Percentiles rank a stretch among this genome's conserved stretches.
Evolutionary conservation across 148 eudicot species (phyloP).

Genomic region (Cornus florida): DNA sequence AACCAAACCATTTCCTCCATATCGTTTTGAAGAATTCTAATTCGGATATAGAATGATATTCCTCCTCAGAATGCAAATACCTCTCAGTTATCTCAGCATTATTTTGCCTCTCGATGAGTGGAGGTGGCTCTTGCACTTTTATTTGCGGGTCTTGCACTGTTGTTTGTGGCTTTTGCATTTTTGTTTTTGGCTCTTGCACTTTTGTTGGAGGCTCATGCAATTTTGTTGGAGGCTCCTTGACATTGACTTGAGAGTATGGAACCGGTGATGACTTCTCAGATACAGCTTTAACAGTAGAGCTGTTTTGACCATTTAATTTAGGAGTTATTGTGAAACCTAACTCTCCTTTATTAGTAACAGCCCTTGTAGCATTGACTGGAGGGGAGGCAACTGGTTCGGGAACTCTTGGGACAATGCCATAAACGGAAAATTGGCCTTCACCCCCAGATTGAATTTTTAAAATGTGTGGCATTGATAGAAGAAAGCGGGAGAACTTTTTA

Average conservation of each 20-base stretch:
- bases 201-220: conserved; percentile 23
- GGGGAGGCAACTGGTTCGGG: conserved; percentile 20
- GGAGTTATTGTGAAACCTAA: conserved; percentile 12
- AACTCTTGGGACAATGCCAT: conserved; percentile 31
- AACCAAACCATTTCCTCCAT: conserved; percentile 54
- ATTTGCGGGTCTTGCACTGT: too few relatives aligned
- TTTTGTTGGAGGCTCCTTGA: conserved; percentile 15
- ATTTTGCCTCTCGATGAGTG: conserved; percentile 14
- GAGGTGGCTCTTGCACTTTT: conserved; percentile 16
- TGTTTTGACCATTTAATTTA: conserved; percentile 23
- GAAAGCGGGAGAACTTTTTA: conserved; percentile 66
- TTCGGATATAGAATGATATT: conserved; percentile 27
- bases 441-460: conserved; percentile 35
- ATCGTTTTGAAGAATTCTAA: conserved; percentile 40
- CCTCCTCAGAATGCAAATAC: conserved; percentile 9
- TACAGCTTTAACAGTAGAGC: conserved; percentile 17
- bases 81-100: not conserved
- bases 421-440: conserved; percentile 42
- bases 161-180: too few relatives aligned
- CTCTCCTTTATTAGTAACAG: conserved; percentile 25
- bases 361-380: conserved; percentile 17
- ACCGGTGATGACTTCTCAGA: conserved; percentile 25
- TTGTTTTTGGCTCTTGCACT: conserved; percentile 16
- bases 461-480: conserved; percentile 68
- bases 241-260: conserved; percentile 4